Evolutionary conservation across 2,329 filamentous ascomycete genomes (phyloP).

Genomic region (Diaporthe sp.): DNA sequence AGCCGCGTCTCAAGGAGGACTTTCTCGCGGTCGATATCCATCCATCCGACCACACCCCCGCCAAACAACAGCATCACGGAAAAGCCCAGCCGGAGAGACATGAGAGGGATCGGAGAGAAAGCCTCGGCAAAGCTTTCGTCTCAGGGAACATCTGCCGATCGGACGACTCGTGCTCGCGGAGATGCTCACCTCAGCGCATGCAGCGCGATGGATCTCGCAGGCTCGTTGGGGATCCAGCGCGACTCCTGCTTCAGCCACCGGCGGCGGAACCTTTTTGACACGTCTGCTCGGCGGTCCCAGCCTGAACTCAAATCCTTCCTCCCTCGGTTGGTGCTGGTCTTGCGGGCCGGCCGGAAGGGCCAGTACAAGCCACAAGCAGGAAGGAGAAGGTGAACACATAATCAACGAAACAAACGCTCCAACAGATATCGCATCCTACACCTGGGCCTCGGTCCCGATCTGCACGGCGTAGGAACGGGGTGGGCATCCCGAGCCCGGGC

Average conservation of each 20-base stretch:
- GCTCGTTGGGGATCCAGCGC: conserved; percentile 21
- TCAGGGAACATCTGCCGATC: background rate
- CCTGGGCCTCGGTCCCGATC: conserved; percentile 10
- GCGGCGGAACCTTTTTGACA: background rate
- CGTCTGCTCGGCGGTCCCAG: conserved; percentile 6
- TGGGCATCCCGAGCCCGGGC: conserved; percentile 23
- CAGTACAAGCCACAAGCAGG: background rate
- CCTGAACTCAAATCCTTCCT: conserved; percentile 22
- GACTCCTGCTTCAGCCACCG: conserved; percentile 19
- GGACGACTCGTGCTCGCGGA: conserved; percentile 11
- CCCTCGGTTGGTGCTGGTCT: background rate
- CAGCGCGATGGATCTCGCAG: conserved; percentile 18
- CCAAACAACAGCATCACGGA: background rate
- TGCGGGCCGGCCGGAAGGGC: background rate
- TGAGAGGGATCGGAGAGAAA: background rate
- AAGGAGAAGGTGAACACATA: background rate
- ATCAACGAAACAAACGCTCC: background rate
- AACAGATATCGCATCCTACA: background rate
- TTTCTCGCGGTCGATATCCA: background rate
- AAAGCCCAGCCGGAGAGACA: background rate
- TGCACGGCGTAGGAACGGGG: background rate
- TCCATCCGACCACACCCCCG: background rate
- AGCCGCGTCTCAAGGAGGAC: conserved; percentile 17
- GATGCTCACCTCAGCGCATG: conserved; percentile 25
- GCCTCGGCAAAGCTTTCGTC: background rate